phyloP scores from a whole-genome alignment of 23 red algal species.

The Cyanidium caldarium region DNA sequence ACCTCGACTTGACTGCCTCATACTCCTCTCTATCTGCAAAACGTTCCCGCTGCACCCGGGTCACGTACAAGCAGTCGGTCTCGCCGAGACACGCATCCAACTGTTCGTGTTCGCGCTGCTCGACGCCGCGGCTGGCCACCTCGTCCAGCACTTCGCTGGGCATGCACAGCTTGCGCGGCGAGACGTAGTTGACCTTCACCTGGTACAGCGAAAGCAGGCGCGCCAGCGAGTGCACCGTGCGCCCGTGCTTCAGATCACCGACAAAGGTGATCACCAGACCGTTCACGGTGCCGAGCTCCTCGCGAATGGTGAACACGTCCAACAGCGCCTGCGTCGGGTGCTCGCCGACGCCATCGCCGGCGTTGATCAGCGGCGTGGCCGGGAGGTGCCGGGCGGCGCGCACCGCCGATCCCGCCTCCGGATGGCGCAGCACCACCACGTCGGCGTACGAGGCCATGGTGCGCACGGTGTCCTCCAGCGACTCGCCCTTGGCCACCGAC shows the following conservation, averaged over 20 bases:
- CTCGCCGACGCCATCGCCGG: constrained; percentile 89
- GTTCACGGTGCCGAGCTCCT: constrained; percentile 99
- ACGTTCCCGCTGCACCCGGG: constrained; percentile 71
- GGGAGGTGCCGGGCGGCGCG: constrained; percentile 23
- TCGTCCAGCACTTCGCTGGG: constrained; percentile 64
- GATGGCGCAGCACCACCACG: constrained; percentile 53
- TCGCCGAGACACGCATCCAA: constrained; percentile 46
- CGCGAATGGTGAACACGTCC: constrained; percentile 97
- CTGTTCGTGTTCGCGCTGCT: constrained; percentile 58
- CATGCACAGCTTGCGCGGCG: constrained; percentile 59
- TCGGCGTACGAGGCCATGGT: constrained; percentile 84
- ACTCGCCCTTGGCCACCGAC: constrained; percentile 91
- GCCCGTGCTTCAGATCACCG: constrained; percentile 72
- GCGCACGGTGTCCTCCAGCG: constrained; percentile 62
- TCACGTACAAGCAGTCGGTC: constrained; percentile 90
- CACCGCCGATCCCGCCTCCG: constrained; percentile 37
- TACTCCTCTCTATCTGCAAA: constrained; percentile 37
- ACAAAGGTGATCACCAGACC: constrained; percentile 87
- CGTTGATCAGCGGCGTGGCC: constrained; percentile 67
- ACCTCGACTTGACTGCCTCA: constrained; percentile 42
- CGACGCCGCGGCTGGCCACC: constrained; percentile 43
- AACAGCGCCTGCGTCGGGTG: constrained; percentile 95
- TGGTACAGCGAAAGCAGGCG: constrained; percentile 58
- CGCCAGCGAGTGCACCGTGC: constrained; percentile 94
- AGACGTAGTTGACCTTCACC: constrained; percentile 69